Percentiles rank a stretch among this genome's conserved stretches.
Evolutionary conservation across 345 rosid species (phyloP).

Genomic region (Ceriops tagal): DNA sequence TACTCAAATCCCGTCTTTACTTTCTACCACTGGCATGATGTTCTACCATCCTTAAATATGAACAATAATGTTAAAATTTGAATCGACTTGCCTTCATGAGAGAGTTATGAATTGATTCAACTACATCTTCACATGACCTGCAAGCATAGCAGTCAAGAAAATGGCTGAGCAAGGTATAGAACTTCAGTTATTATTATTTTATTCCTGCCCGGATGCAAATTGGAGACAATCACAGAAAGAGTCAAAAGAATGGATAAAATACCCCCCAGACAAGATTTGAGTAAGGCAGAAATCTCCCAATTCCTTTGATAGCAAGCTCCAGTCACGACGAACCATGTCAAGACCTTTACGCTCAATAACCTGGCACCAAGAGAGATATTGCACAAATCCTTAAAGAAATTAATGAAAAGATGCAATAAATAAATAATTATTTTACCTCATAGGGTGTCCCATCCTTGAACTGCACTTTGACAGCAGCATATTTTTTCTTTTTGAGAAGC

Average conservation of each 20-base stretch:
- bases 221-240: not conserved
- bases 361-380: conserved; percentile 44
- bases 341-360: conserved; percentile 95
- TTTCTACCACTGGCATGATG: no score
- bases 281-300: conserved; percentile 80
- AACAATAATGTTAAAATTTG: not conserved
- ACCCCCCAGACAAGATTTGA: conserved; percentile 96
- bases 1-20: no score
- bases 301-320: conserved; percentile 96
- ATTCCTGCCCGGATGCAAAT: conserved; percentile 9
- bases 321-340: conserved; percentile 99
- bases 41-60: not conserved
- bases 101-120: conserved; percentile 77
- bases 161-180: conserved; percentile 8
- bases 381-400: conserved; percentile 17
- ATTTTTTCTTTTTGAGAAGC: conserved; percentile 96
- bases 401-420: conserved; percentile 5
- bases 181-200: conserved; percentile 9
- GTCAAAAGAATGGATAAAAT: conserved; percentile 21
- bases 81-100: conserved; percentile 60
- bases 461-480: conserved; percentile 92
- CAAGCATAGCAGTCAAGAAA: conserved; percentile 17
- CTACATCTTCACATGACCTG: conserved; percentile 95
- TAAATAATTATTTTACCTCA: conserved; percentile 50
- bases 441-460: conserved; percentile 67